phyloP scores from a whole-genome alignment of 306 rosid genomes.

The Cicer bijugum region DNA sequence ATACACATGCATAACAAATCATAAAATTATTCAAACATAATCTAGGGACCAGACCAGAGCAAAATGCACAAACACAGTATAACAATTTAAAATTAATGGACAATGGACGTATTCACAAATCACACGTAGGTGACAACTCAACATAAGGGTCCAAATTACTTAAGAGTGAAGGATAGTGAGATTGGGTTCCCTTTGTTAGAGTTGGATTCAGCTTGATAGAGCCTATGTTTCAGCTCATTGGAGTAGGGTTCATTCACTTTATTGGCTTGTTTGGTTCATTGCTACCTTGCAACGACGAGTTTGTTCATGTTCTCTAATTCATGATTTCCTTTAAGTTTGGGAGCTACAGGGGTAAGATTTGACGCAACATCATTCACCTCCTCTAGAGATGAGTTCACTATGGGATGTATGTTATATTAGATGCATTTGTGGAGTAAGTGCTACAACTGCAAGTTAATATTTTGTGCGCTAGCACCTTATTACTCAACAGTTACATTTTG shows the following conservation, averaged over 20 bases:
- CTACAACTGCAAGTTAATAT: background rate
- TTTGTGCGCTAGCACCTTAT: background rate
- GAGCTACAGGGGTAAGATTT: background rate
- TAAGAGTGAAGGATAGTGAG: background rate
- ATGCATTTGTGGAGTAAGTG: background rate
- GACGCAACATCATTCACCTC: background rate
- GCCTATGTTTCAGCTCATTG: background rate
- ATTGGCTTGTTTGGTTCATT: background rate
- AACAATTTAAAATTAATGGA: background rate
- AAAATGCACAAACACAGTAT: background rate
- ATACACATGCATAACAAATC: background rate
- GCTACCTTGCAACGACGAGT: background rate
- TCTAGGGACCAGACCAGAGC: background rate
- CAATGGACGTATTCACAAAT: background rate
- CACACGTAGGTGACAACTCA: too few relatives aligned
- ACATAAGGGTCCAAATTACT: too few relatives aligned
- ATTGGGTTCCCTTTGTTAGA: background rate
- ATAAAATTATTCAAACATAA: background rate
- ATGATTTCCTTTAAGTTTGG: background rate
- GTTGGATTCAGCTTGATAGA: constrained; percentile 1
- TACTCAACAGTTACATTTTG: background rate
- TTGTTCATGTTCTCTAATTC: background rate
- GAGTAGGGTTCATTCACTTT: background rate
- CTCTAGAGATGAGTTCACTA: background rate
- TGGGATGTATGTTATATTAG: constrained; percentile 5